Evolutionary conservation across 257 asterid genomes (phyloP).

Genomic region (Lavandula angustifolia): DNA sequence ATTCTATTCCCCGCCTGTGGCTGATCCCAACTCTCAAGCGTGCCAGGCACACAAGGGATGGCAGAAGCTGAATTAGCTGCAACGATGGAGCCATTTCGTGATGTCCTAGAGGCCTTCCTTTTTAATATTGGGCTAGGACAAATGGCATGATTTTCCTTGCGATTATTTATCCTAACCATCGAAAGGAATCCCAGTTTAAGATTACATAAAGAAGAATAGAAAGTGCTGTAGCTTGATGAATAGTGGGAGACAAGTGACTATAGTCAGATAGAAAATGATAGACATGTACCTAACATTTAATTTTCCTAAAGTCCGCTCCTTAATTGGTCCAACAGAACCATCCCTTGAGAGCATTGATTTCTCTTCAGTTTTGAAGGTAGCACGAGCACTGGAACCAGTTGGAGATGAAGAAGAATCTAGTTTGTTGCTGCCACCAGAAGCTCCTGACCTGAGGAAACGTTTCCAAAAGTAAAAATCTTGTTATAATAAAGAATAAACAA

Average conservation of each 20-base stretch:
- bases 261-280: conserved; percentile 22
- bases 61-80: conserved; percentile 51
- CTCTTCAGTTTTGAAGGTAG: conserved; percentile 70
- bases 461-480: conserved; percentile 28
- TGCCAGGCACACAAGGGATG: conserved; percentile 56
- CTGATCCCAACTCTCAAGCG: conserved; percentile 85
- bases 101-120: conserved; percentile 89
- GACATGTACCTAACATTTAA: conserved; percentile 64
- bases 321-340: conserved; percentile 53
- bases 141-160: conserved; percentile 54
- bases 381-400: conserved; percentile 60
- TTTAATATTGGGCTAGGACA: conserved; percentile 66
- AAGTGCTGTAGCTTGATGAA: conserved; percentile 13
- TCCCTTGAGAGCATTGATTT: conserved; percentile 66
- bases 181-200: background rate
- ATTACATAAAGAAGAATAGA: background rate
- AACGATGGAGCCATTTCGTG: conserved; percentile 56
- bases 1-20: conserved; percentile 51
- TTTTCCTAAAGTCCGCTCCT: conserved; percentile 65
- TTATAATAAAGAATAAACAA: conserved; percentile 17
- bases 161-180: conserved; percentile 60
- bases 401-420: conserved; percentile 62
- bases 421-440: conserved; percentile 54
- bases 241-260: conserved; percentile 17
- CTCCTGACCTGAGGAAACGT: conserved; percentile 58